phyloP scores from a whole-genome alignment of 441 rosid species.

The Corymbia calophylla region DNA sequence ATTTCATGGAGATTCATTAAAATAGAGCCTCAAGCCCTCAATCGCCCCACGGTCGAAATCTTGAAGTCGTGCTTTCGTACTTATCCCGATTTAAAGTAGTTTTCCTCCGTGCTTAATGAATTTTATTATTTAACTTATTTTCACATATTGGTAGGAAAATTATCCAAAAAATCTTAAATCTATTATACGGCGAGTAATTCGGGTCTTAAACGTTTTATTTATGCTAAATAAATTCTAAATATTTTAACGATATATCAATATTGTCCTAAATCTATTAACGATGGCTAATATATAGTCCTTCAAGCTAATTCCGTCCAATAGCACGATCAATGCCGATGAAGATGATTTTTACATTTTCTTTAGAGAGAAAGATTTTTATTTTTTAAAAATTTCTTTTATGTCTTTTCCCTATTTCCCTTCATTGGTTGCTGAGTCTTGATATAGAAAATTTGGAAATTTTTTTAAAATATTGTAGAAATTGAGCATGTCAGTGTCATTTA shows the following conservation, averaged over 20 bases:
- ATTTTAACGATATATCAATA: neutral
- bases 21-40: neutral
- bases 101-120: neutral
- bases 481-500: no score
- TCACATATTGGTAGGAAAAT: rapidly evolving
- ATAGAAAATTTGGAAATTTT: neutral
- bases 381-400: no score
- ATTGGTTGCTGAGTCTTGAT: no score
- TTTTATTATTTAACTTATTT: no score
- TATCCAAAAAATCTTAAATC: neutral
- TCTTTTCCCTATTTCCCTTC: neutral
- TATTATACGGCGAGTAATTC: neutral
- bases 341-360: no score
- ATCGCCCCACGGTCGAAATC: neutral
- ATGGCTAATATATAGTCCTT: neutral
- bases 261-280: no score
- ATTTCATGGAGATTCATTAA: neutral
- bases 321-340: rapidly evolving
- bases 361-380: no score
- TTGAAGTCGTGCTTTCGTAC: neutral
- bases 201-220: neutral
- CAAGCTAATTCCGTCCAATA: neutral
- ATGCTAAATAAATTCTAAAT: rapidly evolving
- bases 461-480: neutral
- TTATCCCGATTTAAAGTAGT: neutral